phyloP scores from a whole-genome alignment of 1,139 yeast species.

The Hyphopichia burtonii region DNA sequence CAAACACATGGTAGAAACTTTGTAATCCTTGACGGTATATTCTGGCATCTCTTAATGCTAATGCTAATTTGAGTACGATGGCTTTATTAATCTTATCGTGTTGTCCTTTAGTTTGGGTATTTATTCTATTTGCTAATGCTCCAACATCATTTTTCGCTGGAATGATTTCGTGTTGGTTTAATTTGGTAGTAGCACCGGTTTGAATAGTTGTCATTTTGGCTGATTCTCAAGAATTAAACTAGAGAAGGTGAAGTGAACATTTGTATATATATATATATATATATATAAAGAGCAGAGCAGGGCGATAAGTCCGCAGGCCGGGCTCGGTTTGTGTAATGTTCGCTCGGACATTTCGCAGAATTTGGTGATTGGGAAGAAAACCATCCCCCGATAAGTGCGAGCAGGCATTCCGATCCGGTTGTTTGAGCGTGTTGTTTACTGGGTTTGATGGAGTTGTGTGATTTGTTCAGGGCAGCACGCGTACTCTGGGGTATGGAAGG shows the following conservation, averaged over 20 bases:
- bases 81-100: slow-evolving; percentile 72
- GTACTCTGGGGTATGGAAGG: no score
- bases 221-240: no score
- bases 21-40: slow-evolving; percentile 81
- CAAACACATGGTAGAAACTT: slow-evolving; percentile 73
- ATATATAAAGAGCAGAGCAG: neutral
- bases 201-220: slow-evolving; percentile 10
- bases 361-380: neutral
- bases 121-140: slow-evolving; percentile 80
- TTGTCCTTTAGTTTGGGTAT: slow-evolving; percentile 58
- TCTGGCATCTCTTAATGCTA: slow-evolving; percentile 72
- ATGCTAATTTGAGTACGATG: slow-evolving; percentile 67
- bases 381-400: neutral
- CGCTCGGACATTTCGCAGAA: neutral
- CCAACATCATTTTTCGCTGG: slow-evolving; percentile 76
- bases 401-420: neutral
- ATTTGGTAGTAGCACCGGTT: slow-evolving; percentile 35
- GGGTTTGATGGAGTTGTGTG: no score
- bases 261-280: neutral
- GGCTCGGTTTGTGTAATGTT: neutral
- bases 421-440: no score
- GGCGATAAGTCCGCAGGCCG: neutral
- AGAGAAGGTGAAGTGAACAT: neutral
- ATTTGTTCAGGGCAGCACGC: no score
- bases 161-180: slow-evolving; percentile 57